phyloP scores from a whole-genome alignment of 306 rosid genomes.

The Sindora glabra region DNA sequence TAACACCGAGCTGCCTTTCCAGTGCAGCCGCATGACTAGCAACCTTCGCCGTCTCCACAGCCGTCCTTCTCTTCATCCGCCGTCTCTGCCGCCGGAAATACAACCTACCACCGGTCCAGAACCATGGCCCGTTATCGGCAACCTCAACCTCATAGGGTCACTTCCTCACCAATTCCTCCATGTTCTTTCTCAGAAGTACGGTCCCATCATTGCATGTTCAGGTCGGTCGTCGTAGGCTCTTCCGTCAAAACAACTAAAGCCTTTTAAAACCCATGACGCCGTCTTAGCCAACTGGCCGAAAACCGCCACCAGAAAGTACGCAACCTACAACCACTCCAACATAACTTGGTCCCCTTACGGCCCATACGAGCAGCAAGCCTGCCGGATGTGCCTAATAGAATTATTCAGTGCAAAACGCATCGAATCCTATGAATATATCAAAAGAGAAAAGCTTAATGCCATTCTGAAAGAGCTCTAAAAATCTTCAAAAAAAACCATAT shows the following conservation, averaged over 20 bases:
- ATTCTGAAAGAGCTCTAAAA: constrained; percentile 3
- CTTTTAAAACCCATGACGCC: constrained; percentile 39
- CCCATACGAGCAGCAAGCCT: constrained; percentile 51
- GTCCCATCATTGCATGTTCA: constrained; percentile 45
- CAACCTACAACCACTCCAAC: constrained; percentile 40
- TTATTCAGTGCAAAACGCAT: constrained; percentile 35
- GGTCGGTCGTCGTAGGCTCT: constrained; percentile 38
- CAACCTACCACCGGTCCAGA: constrained; percentile 48
- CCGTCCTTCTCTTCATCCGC: constrained; percentile 27
- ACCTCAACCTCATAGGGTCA: constrained; percentile 44
- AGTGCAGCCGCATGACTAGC: constrained; percentile 24
- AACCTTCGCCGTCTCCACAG: constrained; percentile 12
- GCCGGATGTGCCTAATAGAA: constrained; percentile 37
- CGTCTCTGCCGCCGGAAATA: constrained; percentile 12
- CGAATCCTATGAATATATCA: constrained; percentile 39
- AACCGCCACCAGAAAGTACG: constrained; percentile 35
- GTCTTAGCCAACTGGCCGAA: constrained; percentile 30
- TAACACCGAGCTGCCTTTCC: constrained; percentile 17
- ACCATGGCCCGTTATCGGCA: constrained; percentile 57
- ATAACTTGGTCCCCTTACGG: constrained; percentile 55
- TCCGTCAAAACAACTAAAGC: constrained; percentile 38
- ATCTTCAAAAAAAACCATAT: background rate
- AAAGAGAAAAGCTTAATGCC: constrained; percentile 29
- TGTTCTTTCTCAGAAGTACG: constrained; percentile 32
- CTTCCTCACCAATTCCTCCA: constrained; percentile 41